phyloP scores from a whole-genome alignment of 2,329 filamentous ascomycete genomes.

The Diaporthe citrichinensis region DNA sequence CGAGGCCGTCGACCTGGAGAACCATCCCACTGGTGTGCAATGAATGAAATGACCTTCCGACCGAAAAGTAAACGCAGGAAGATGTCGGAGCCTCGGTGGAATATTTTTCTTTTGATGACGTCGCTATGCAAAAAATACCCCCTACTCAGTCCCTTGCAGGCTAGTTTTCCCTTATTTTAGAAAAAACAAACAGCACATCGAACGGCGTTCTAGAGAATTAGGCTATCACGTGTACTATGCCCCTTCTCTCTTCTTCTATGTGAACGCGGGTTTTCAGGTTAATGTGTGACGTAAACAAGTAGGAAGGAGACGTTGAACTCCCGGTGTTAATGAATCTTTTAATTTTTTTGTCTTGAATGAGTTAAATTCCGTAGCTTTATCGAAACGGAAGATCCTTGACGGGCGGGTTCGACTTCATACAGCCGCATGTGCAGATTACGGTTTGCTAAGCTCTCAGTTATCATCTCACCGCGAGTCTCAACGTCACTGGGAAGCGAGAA shows the following conservation, averaged over 20 bases:
- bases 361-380: no score
- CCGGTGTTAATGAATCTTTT: no score
- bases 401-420: no score
- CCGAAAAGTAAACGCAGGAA: not conserved
- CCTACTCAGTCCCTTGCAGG: conserved; percentile 39
- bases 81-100: conserved; percentile 9
- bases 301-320: not conserved
- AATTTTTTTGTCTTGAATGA: not conserved
- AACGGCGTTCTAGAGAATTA: conserved; percentile 28
- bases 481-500: not conserved
- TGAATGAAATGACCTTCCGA: not conserved
- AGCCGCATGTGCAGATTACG: not conserved
- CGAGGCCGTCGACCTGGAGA: conserved; percentile 68
- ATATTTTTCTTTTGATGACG: conserved; percentile 20
- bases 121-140: conserved; percentile 39
- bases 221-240: not conserved
- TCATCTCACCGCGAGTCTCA: not conserved
- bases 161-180: conserved; percentile 18
- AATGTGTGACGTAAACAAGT: not conserved
- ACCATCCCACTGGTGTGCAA: conserved; percentile 54
- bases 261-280: not conserved
- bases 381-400: not conserved
- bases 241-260: not conserved
- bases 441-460: not conserved
- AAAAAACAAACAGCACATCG: conserved; percentile 25